Base-by-base conservation (phyloP, 75 land plant genomes). In the Sequoia sempervirens region DNA sequence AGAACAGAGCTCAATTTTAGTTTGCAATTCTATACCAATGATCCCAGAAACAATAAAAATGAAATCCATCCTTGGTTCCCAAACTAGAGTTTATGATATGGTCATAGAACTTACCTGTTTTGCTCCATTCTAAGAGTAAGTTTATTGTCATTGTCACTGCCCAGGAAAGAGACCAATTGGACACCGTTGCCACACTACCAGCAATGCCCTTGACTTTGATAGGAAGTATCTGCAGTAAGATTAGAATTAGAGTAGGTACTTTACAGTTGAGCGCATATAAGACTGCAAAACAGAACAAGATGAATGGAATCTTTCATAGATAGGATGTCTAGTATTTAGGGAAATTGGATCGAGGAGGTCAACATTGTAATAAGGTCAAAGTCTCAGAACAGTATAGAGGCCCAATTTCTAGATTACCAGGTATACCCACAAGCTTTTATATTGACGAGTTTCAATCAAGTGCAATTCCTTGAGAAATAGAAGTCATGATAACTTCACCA, bases 391-490 rank as follows among this genome's bases (percentile, higher is more conserved):
- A 43, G 4, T 43, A 26, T 26, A 78, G 26, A 78, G 32, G 40
- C 13, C 32, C n/a, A 45, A 43, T 23, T 45, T 78, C n/a, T 61
- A 61, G 4, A 23, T 61, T 61, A 78, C 47, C 30, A n/a, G 32
- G n/a, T 78, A 43, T 47, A 45, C 46, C 47, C 50, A 76, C 46
- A 61, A 11, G 80, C 45, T 32, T 8, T 43, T 43, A 45, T 46
- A 78, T 45, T 78, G 13, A 45, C 11, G n/a, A 23, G 66, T 43
- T 43, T 41, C n/a, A 47, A 76, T 76, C 46, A 40, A 43, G 8
- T 75, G 79, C 45, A n/a, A 78, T 78, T 78, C 32, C 32, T 78
- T 4, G 80, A 11, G 80, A 78, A 78, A 78, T 45, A 2, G 47
- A 45, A 43, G 13, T 78, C 46, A 45, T 78, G 80, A 26, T 78